Percentiles rank a stretch among this genome's conserved stretches.
phyloP scores from a whole-genome alignment of 176 grass and related monocot species.

The Themeda triandra region DNA sequence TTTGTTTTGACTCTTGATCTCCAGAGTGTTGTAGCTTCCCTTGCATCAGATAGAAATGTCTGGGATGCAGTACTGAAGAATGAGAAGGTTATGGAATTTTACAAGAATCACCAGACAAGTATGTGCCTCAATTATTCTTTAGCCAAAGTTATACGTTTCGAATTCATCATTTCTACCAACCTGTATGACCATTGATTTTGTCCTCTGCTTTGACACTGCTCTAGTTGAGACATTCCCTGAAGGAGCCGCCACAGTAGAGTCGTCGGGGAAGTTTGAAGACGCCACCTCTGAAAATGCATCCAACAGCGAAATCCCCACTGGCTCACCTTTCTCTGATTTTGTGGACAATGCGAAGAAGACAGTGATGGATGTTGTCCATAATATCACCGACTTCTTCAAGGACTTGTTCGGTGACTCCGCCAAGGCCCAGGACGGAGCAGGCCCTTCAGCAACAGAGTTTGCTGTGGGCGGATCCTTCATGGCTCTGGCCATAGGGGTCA shows the following conservation, averaged over 20 bases:
- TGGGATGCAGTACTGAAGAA: conserved; percentile 93
- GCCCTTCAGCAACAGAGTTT: background rate
- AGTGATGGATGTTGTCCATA: conserved; percentile 41
- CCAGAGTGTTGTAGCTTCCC: conserved; percentile 74
- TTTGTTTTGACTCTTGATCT: conserved; percentile 30
- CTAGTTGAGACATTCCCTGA: conserved; percentile 37
- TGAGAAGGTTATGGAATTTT: conserved; percentile 83
- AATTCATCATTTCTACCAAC: background rate
- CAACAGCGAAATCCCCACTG: background rate
- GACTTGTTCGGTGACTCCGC: conserved; percentile 41
- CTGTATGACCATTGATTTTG: background rate
- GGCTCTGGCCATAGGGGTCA: conserved; percentile 47
- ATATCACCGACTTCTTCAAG: conserved; percentile 59
- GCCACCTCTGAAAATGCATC: background rate
- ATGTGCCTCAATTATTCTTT: conserved; percentile 6
- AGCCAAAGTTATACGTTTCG: background rate
- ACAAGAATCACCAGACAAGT: conserved; percentile 56
- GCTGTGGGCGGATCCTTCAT: conserved; percentile 49
- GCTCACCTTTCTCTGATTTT: conserved; percentile 44
- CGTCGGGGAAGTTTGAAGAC: conserved; percentile 16
- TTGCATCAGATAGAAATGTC: conserved; percentile 69
- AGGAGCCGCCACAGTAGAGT: conserved; percentile 6
- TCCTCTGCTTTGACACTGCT: conserved; percentile 28
- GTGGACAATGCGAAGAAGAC: conserved; percentile 53
- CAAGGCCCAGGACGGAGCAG: background rate